Conservation (phyloP, 805 yeast species). For the Geotrichum ghanense region DNA sequence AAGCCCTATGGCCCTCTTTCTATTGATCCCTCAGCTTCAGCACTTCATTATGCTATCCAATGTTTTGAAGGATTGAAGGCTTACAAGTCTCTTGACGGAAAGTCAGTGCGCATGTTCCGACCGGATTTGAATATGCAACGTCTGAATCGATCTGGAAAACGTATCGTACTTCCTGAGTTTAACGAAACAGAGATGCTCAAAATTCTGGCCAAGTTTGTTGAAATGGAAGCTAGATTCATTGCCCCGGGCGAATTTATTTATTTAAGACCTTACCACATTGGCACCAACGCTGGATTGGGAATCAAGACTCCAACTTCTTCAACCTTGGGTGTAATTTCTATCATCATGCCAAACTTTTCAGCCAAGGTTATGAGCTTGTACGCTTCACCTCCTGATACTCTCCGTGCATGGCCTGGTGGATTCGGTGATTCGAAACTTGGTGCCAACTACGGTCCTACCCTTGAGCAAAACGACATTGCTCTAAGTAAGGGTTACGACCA, state of each 20-base stretch:
- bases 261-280: conserved; percentile 41
- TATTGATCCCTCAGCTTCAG: conserved; percentile 68
- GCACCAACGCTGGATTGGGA: conserved; percentile 37
- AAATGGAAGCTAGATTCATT: conserved; percentile 33
- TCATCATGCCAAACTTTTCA: not conserved
- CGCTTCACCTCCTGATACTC: conserved; percentile 36
- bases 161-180: conserved; percentile 38
- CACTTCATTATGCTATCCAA: conserved; percentile 76
- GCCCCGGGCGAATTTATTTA: conserved; percentile 33
- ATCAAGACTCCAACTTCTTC: conserved; percentile 30
- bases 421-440: conserved; percentile 42
- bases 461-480: conserved; percentile 35
- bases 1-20: conserved; percentile 59
- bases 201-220: conserved; percentile 32
- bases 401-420: conserved; percentile 51
- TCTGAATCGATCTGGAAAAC: conserved; percentile 37
- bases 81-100: conserved; percentile 29
- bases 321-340: not conserved
- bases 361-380: conserved; percentile 39
- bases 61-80: conserved; percentile 84
- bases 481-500: conserved; percentile 37
- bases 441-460: conserved; percentile 45
- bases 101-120: conserved; percentile 27
- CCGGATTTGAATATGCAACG: conserved; percentile 38
- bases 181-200: conserved; percentile 35